Evolutionary conservation across 2,329 filamentous ascomycete genomes (phyloP).

Genomic region (Xylariaceae sp.): DNA sequence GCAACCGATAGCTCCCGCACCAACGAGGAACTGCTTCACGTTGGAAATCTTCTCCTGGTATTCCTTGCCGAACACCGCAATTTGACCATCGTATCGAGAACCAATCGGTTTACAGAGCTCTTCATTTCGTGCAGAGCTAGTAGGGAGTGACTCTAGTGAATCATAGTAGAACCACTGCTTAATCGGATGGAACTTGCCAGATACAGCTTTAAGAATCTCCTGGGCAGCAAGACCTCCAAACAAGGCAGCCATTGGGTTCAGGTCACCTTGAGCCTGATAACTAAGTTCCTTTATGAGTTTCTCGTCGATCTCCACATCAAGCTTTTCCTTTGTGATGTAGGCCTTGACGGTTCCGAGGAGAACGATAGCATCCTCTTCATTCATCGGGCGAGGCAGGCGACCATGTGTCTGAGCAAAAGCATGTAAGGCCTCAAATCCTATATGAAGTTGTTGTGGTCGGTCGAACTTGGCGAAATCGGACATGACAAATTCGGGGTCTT

Average conservation of each 20-base stretch:
- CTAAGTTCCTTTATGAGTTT: conserved; percentile 91
- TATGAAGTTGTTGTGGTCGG: conserved; percentile 86
- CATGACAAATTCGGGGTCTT: conserved; percentile 85
- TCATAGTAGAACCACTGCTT: conserved; percentile 97
- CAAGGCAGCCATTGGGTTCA: conserved; percentile 90
- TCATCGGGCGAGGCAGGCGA: conserved; percentile 78
- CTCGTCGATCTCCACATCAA: conserved; percentile 85
- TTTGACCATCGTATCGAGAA: conserved; percentile 93
- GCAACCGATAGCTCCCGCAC: conserved; percentile 94
- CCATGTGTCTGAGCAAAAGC: conserved; percentile 77
- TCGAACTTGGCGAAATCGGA: conserved; percentile 99
- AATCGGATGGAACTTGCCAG: conserved; percentile 96
- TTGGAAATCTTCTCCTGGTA: conserved; percentile 94
- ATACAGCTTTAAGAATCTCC: conserved; percentile 94
- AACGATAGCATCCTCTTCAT: conserved; percentile 79
- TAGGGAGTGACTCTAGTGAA: conserved; percentile 91
- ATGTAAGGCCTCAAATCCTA: conserved; percentile 91
- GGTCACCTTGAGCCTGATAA: conserved; percentile 89
- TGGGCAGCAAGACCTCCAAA: conserved; percentile 94
- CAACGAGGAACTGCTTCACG: conserved; percentile 89
- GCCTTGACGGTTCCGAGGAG: conserved; percentile 75
- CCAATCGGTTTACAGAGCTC: conserved; percentile 85
- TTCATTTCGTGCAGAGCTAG: conserved; percentile 73
- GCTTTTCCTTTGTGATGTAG: conserved; percentile 72
- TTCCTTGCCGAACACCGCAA: conserved; percentile 91